Conservation (phyloP, 371 early-diverging fungal genomes). For the Mucor saturninus region DNA sequence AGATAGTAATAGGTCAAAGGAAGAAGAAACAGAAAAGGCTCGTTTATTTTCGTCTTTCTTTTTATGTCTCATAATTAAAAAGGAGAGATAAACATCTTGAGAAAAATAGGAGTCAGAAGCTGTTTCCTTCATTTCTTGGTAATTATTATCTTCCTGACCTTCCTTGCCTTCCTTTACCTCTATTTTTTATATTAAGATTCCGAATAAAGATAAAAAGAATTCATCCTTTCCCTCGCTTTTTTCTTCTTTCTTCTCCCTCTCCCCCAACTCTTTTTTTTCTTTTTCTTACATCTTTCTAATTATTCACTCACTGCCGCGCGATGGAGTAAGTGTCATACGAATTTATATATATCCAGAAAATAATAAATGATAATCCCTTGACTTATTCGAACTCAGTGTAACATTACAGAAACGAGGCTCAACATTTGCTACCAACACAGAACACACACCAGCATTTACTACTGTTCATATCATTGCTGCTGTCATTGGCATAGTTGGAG, state of each 20-base stretch:
- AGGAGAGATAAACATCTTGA: neutral
- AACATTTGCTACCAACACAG: constrained; percentile 25
- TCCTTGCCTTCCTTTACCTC: constrained; percentile 25
- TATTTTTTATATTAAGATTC: constrained; percentile 16
- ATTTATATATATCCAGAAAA: too few species aligned
- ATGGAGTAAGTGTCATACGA: neutral
- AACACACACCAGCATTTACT: constrained; percentile 40
- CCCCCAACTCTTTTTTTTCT: constrained; percentile 8
- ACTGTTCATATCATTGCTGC: constrained; percentile 45
- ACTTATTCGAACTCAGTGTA: neutral
- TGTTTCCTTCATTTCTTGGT: constrained; percentile 5
- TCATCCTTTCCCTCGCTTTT: too few species aligned
- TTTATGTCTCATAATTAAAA: neutral
- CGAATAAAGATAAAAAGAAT: constrained; percentile 15
- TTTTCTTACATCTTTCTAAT: neutral
- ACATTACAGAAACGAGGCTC: constrained; percentile 13
- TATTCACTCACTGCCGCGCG: neutral
- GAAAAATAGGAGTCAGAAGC: neutral
- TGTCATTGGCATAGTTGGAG: constrained; percentile 37
- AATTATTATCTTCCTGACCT: constrained; percentile 29
- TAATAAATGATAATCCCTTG: too few species aligned
- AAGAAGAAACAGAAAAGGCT: neutral
- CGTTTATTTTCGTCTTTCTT: neutral
- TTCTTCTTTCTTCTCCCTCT: constrained; percentile 5
- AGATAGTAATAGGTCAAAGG: neutral